phyloP scores from a whole-genome alignment of 2,329 filamentous ascomycete genomes.

The Phaeophleospora eucalypticola region DNA sequence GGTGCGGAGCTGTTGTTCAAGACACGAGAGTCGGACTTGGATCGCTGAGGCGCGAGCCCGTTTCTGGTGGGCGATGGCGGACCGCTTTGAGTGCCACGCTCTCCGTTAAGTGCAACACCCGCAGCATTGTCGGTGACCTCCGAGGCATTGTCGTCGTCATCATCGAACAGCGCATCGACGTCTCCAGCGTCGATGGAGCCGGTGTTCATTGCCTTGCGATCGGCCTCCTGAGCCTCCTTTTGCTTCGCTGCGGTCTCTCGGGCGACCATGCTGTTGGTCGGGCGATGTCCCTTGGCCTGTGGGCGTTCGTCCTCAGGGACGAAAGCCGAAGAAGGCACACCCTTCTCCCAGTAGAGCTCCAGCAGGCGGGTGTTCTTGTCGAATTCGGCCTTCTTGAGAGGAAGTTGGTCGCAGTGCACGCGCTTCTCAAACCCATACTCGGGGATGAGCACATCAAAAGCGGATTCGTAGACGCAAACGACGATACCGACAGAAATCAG shows the following conservation, averaged over 20 bases:
- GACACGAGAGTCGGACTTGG: slow-evolving; percentile 90
- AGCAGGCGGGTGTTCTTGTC: slow-evolving; percentile 91
- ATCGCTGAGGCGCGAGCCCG: slow-evolving; percentile 71
- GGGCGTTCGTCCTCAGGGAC: slow-evolving; percentile 95
- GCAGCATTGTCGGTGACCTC: slow-evolving; percentile 89
- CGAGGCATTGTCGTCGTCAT: slow-evolving; percentile 76
- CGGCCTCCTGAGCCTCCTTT: slow-evolving; percentile 84
- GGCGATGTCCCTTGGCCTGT: slow-evolving; percentile 59
- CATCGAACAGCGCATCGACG: slow-evolving; percentile 91
- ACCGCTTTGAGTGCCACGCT: slow-evolving; percentile 91
- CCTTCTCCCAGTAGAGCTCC: slow-evolving; percentile 99
- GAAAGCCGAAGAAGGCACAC: slow-evolving; percentile 90
- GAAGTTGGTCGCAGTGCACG: slow-evolving; percentile 96
- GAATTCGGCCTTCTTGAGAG: slow-evolving; percentile 98
- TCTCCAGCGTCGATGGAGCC: slow-evolving; percentile 90
- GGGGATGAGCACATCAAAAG: slow-evolving; percentile 95
- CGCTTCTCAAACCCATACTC: slow-evolving; percentile 99
- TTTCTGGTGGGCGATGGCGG: slow-evolving; percentile 84
- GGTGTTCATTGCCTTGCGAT: slow-evolving; percentile 90
- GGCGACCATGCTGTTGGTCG: slow-evolving; percentile 60
- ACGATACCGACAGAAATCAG: slow-evolving; percentile 95
- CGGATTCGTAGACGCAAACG: slow-evolving; percentile 95
- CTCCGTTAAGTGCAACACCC: slow-evolving; percentile 74
- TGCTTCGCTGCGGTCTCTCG: slow-evolving; percentile 76
- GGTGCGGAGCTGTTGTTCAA: slow-evolving; percentile 64